Conservation (phyloP, 225 moss, liverwort and hornwort species). For the Physcomitrellopsis africana region DNA sequence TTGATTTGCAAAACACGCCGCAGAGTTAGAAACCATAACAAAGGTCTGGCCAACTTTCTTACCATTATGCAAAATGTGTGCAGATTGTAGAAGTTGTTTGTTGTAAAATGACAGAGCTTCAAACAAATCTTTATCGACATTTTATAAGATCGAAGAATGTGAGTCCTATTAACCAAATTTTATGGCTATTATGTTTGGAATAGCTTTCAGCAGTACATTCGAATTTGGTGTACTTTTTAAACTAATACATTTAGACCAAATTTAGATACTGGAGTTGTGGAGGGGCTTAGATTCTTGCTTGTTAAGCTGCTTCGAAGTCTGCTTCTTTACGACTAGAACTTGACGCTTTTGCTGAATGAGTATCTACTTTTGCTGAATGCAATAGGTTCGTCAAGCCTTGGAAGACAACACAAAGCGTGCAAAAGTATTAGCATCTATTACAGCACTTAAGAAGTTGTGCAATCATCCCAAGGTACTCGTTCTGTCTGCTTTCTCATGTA, state of each 20-base stretch:
- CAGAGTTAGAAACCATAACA: not conserved
- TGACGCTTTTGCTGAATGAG: conserved; percentile 1
- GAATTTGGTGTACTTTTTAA: conserved; percentile 4
- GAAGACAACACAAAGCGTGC: conserved; percentile 96
- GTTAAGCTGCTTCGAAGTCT: conserved; percentile 6
- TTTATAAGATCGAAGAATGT: conserved; percentile 97
- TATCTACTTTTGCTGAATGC: conserved; percentile 21
- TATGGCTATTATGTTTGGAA: conserved; percentile 5
- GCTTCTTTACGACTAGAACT: conserved; percentile 20
- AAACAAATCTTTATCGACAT: conserved; percentile 79
- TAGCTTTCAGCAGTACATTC: not conserved
- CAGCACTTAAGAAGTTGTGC: conserved; percentile 94
- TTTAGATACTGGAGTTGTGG: conserved; percentile 2
- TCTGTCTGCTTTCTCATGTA: conserved; percentile 7
- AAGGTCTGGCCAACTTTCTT: conserved; percentile 6
- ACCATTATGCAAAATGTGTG: not conserved
- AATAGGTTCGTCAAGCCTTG: conserved; percentile 91
- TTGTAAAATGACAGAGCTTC: conserved; percentile 94
- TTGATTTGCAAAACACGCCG: not conserved
- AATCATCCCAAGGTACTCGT: conserved; percentile 90
- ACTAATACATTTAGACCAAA: not conserved
- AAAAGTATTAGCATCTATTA: conserved; percentile 86
- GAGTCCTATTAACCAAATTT: conserved; percentile 24
- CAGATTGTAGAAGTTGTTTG: conserved; percentile 97
- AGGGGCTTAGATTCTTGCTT: conserved; percentile 9